A percentile compares a stretch with the other conserved stretches of the same genome.
phyloP scores from a whole-genome alignment of 2,329 filamentous ascomycete species.

The Arthrobotrys conoides region DNA sequence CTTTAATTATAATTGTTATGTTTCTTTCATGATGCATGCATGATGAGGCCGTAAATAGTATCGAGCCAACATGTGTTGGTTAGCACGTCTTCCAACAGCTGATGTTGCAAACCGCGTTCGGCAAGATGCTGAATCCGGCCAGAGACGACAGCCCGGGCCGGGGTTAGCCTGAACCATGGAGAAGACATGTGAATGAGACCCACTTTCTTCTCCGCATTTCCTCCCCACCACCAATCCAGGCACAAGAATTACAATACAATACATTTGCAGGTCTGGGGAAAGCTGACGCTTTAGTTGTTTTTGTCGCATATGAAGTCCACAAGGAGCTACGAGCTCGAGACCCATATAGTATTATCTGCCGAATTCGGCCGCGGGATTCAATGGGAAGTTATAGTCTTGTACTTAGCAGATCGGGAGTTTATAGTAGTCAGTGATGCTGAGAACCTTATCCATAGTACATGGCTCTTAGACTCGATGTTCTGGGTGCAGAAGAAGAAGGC shows the following conservation, averaged over 20 bases:
- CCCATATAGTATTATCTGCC: constrained; percentile 4
- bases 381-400: not conserved
- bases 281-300: not conserved
- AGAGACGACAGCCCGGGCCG: not conserved
- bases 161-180: not conserved
- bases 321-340: not conserved
- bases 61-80: constrained; percentile 7
- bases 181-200: constrained; percentile 8
- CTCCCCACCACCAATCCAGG: not conserved
- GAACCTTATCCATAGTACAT: too few species aligned
- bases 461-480: not conserved
- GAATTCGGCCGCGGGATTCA: constrained; percentile 43
- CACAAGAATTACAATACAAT: not conserved
- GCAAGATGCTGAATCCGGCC: constrained; percentile 29
- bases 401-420: too few species aligned
- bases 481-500: not conserved
- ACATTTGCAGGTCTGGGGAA: not conserved
- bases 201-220: constrained; percentile 9
- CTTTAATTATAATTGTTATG: too few species aligned
- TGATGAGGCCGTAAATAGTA: not conserved
- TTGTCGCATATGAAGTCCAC: not conserved
- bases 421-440: too few species aligned
- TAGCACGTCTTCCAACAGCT: not conserved
- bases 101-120: constrained; percentile 27
- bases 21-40: too few species aligned